Conservation (phyloP, 1,284 basidiomycete species). For the Apiotrichum montevideense region DNA sequence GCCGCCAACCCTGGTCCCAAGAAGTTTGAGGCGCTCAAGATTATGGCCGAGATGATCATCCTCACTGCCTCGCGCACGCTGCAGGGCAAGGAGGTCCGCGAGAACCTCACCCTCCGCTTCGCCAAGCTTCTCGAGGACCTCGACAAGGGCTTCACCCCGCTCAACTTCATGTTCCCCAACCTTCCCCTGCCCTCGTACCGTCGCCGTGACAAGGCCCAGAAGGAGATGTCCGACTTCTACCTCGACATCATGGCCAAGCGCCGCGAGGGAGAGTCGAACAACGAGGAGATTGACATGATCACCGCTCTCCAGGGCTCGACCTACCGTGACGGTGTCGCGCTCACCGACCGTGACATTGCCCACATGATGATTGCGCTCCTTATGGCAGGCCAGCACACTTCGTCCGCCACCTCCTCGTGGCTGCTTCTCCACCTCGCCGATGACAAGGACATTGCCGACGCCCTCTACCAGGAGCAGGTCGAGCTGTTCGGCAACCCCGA, state of each 20-base stretch:
- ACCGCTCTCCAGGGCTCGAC: conserved; percentile 74
- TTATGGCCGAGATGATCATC: conserved; percentile 90
- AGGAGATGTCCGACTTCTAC: conserved; percentile 93
- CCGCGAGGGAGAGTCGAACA: conserved; percentile 48
- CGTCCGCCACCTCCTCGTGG: conserved; percentile 88
- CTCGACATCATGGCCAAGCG: conserved; percentile 78
- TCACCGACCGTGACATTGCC: conserved; percentile 86
- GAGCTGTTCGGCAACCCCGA: conserved; percentile 72
- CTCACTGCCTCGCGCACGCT: conserved; percentile 87
- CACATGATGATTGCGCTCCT: conserved; percentile 64
- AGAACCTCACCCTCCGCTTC: conserved; percentile 71
- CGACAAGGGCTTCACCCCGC: conserved; percentile 83
- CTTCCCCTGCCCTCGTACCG: conserved; percentile 86
- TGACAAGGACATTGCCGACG: conserved; percentile 68
- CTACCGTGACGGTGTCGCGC: conserved; percentile 74
- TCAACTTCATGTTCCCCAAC: conserved; percentile 93
- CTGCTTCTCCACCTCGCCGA: conserved; percentile 83
- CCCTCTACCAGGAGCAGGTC: conserved; percentile 83
- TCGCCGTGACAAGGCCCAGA: conserved; percentile 79
- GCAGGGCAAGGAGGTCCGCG: conserved; percentile 85
- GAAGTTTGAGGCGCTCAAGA: conserved; percentile 58
- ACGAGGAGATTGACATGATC: conserved; percentile 83
- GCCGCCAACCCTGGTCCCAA: conserved; percentile 23
- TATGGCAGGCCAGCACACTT: conserved; percentile 98
- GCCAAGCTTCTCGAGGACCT: conserved; percentile 83